Percentiles rank a stretch among this genome's conserved stretches.
Evolutionary conservation across 176 grass and related monocot species (phyloP).

Genomic region (Hordeum marinum): DNA sequence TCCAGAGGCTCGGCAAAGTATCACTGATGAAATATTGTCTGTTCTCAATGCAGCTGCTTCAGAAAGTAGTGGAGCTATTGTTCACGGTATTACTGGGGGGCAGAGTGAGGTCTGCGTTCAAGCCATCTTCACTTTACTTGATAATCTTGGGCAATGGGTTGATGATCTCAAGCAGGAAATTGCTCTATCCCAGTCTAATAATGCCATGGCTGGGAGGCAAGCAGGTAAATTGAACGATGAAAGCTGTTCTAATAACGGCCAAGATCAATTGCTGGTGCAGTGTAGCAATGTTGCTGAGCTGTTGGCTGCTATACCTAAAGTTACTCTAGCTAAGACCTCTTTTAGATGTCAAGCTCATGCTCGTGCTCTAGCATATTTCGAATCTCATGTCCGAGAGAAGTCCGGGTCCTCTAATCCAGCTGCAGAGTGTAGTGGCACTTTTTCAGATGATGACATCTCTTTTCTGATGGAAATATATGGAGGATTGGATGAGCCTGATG

Average conservation of each 20-base stretch:
- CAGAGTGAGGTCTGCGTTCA: constrained; percentile 95
- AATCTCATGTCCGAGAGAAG: constrained; percentile 77
- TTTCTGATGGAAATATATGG: constrained; percentile 99
- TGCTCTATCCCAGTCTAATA: constrained; percentile 66
- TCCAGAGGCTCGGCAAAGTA: constrained; percentile 69
- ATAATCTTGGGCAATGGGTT: constrained; percentile 98
- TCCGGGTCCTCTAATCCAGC: constrained; percentile 95
- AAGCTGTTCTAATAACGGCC: constrained; percentile 29
- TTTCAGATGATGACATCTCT: constrained; percentile 92
- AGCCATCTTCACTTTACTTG: constrained; percentile 94
- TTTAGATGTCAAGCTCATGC: constrained; percentile 93
- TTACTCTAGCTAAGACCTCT: constrained; percentile 88
- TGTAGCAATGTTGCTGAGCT: constrained; percentile 78
- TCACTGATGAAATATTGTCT: constrained; percentile 88
- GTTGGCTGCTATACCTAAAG: constrained; percentile 84
- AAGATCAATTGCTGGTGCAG: constrained; percentile 70
- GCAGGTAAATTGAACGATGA: constrained; percentile 50
- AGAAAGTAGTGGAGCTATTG: constrained; percentile 68
- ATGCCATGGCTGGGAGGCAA: constrained; percentile 36
- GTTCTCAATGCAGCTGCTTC: constrained; percentile 88
- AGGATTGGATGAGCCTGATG: constrained; percentile 93
- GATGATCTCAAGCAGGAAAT: constrained; percentile 95
- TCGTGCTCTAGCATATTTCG: constrained; percentile 87
- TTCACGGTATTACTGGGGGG: constrained; percentile 62
- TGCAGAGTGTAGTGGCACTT: constrained; percentile 64